phyloP scores from a whole-genome alignment of 805 yeast genomes.

The Candida tammaniensis region DNA sequence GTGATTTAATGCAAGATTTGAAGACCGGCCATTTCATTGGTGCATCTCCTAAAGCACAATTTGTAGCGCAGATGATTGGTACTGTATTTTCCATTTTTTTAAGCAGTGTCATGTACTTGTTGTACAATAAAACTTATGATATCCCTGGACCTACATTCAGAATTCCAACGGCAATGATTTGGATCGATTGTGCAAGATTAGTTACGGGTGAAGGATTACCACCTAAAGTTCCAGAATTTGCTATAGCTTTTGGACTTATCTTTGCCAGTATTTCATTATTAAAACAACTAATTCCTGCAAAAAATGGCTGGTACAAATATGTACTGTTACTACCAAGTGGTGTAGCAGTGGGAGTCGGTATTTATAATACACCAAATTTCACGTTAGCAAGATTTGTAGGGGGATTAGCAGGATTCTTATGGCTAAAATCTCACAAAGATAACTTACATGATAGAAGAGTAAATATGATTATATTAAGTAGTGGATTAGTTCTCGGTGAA shows the following conservation, averaged over 20 bases:
- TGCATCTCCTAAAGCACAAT: conserved; percentile 91
- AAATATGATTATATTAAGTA: conserved; percentile 79
- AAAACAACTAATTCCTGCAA: conserved; percentile 52
- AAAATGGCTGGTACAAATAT: conserved; percentile 35
- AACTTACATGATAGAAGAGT: conserved; percentile 48
- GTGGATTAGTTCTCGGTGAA: conserved; percentile 92
- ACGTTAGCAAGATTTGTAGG: conserved; percentile 92
- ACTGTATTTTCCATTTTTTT: conserved; percentile 79
- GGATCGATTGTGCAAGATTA: conserved; percentile 94
- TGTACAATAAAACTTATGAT: conserved; percentile 77
- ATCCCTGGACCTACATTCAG: conserved; percentile 82
- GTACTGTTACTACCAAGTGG: conserved; percentile 80
- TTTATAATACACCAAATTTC: conserved; percentile 89
- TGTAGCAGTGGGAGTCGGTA: conserved; percentile 96
- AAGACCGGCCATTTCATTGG: conserved; percentile 91
- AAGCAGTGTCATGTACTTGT: conserved; percentile 77
- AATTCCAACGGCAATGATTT: conserved; percentile 91
- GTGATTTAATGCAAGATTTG: conserved; percentile 95
- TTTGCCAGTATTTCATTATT: conserved; percentile 70
- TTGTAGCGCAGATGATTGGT: conserved; percentile 85
- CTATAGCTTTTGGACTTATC: conserved; percentile 58
- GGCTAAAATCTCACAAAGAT: conserved; percentile 41
- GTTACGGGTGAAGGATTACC: conserved; percentile 93
- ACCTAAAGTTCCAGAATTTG: conserved; percentile 61
- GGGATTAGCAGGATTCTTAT: conserved; percentile 63